A percentile compares a stretch with the other conserved stretches of the same genome.
phyloP scores from a whole-genome alignment of 2,329 filamentous ascomycete genomes.

The Stenocarpella maydis region DNA sequence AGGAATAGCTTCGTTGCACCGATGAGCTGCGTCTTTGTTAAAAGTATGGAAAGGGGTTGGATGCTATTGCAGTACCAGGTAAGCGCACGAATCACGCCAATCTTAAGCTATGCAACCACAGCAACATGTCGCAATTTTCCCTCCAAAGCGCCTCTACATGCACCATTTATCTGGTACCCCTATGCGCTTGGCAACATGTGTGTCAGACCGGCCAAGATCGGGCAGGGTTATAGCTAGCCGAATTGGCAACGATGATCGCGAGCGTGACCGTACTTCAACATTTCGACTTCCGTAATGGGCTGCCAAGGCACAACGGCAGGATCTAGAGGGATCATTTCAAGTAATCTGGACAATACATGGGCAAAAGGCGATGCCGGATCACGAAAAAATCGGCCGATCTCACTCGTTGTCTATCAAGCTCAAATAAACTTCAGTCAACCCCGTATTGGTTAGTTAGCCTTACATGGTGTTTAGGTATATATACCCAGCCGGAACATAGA shows the following conservation, averaged over 20 bases:
- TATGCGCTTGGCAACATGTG: not conserved
- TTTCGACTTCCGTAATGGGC: not conserved
- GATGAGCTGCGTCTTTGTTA: too few species aligned
- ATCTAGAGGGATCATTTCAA: not conserved
- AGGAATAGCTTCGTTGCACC: too few species aligned
- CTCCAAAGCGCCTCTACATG: too few species aligned
- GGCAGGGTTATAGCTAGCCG: not conserved
- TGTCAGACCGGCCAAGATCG: not conserved
- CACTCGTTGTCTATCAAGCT: not conserved
- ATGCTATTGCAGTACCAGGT: too few species aligned
- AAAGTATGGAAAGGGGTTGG: too few species aligned
- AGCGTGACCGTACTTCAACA: not conserved
- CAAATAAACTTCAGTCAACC: not conserved
- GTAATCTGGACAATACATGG: not conserved
- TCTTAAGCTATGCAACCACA: too few species aligned
- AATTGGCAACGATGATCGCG: not conserved
- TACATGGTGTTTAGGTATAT: not conserved
- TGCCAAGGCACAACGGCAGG: slow-evolving; percentile 1
- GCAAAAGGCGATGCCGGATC: slow-evolving; percentile 14
- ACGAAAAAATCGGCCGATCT: not conserved
- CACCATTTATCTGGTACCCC: slow-evolving; percentile 3
- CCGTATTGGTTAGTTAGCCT: not conserved
- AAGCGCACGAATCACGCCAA: too few species aligned
- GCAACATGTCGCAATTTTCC: too few species aligned
- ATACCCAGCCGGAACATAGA: not conserved